Conservation (phyloP, 192 early-diverging fungal genomes). For the Haplosporangium gracile region DNA sequence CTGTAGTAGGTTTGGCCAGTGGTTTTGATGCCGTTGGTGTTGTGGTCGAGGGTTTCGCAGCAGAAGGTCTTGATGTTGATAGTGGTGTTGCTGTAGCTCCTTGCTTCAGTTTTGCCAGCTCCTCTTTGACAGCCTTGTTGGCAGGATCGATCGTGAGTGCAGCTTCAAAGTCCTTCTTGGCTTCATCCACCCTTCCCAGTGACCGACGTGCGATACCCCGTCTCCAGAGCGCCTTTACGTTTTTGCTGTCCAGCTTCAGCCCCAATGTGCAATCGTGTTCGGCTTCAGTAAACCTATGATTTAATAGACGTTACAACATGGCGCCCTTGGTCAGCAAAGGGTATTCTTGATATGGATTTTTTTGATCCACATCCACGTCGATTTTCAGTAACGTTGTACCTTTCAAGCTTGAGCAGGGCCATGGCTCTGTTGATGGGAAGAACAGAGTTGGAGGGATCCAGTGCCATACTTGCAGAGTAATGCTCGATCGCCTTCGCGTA, state of each 20-base stretch:
- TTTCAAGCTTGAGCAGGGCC: constrained; percentile 81
- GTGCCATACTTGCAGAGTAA: constrained; percentile 75
- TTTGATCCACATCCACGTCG: background rate
- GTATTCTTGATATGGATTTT: background rate
- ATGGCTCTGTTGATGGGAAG: constrained; percentile 84
- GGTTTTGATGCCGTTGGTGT: background rate
- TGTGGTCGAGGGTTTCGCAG: background rate
- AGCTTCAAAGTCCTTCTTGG: constrained; percentile 72
- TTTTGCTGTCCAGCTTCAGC: constrained; percentile 71
- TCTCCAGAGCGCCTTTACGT: constrained; percentile 86
- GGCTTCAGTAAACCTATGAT: constrained; percentile 68
- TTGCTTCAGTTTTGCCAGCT: constrained; percentile 61
- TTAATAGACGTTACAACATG: background rate
- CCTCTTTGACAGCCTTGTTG: constrained; percentile 74
- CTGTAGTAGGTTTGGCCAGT: background rate
- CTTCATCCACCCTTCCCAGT: constrained; percentile 65
- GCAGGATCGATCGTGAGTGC: constrained; percentile 76
- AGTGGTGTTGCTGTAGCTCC: background rate
- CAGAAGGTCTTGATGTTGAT: background rate
- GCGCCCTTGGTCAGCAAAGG: background rate
- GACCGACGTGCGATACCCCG: constrained; percentile 74
- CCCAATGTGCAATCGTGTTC: constrained; percentile 76
- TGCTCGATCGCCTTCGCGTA: constrained; percentile 68
- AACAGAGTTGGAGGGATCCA: constrained; percentile 71
- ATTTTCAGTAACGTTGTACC: constrained; percentile 39